These are phyloP conservation scores for Fomitopsis serialis DNA, from an alignment of 768 basidiomycete species.

Conservation along the genomic window DNA sequence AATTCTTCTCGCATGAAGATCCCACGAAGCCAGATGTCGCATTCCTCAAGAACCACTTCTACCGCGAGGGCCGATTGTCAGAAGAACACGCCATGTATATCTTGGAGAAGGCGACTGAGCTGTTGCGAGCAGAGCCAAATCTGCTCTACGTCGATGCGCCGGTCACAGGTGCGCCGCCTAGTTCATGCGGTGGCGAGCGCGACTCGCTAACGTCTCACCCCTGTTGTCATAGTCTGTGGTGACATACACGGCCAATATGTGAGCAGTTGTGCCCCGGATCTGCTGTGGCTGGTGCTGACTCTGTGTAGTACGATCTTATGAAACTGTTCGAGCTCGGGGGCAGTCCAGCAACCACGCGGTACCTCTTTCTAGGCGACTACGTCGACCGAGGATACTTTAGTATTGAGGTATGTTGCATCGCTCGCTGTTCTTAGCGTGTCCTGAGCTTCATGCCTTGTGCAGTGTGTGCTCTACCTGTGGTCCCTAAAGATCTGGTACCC, in stretches of 20 bases:
- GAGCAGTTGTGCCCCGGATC: conserved; percentile 24
- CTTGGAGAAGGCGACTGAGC: conserved; percentile 77
- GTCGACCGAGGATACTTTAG: conserved; percentile 76
- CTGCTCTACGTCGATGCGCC: conserved; percentile 94
- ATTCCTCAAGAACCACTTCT: conserved; percentile 98
- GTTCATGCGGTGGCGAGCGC: conserved; percentile 13
- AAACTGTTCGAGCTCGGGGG: conserved; percentile 77
- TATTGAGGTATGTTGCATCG: conserved; percentile 45
- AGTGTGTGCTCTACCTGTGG: conserved; percentile 99
- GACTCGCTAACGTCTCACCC: conserved; percentile 11
- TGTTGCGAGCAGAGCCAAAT: conserved; percentile 83
- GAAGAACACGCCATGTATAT: conserved; percentile 97
- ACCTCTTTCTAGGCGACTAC: conserved; percentile 72
- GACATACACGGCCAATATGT: conserved; percentile 99
- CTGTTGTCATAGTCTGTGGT: conserved; percentile 51
- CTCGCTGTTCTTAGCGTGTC: not conserved
- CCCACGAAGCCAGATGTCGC: conserved; percentile 90
- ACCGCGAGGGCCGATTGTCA: conserved; percentile 88
- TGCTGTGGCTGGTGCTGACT: conserved; percentile 4
- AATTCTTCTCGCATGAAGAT: conserved; percentile 87
- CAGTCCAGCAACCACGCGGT: conserved; percentile 67
- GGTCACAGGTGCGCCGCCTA: conserved; percentile 70
- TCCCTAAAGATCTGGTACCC: conserved; percentile 99
- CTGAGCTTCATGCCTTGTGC: conserved; percentile 9
- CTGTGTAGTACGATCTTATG: conserved; percentile 64